Evolutionary conservation across 345 rosid genomes (phyloP), one percentile per base, ranked within the genome.

Genomic region (Excoecaria agallocha): DNA sequence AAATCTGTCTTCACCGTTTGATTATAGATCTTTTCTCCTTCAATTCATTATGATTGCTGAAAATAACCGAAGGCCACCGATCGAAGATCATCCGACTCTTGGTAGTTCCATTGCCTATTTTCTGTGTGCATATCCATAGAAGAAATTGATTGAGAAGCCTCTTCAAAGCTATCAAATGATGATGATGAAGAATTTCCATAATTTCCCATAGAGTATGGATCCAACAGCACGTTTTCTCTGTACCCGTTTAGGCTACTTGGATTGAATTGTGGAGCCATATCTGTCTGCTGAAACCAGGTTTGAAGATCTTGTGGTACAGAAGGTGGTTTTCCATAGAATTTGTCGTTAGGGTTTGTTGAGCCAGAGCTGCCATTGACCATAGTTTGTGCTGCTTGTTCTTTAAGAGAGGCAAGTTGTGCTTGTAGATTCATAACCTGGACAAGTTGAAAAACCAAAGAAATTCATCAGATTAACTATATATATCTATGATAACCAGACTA

Each of bases 341-440:
- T 84, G n/a, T 83, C 83, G 73, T 81, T 88, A 88, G 92, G 91
- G 88, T 86, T 89, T 77, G 82, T 68, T 45, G 84, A 69, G 45
- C 83, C 86, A 82, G 88, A 84, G 79, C 15, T 6, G 10, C 82
- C 80, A 74, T 78, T 73, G 24, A 81, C 25, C 75, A 86, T 77
- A 77, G 66, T 84, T 78, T 90, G 93, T 64, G 87, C 82, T 54
- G 94, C 91, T 80, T 89, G 93, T 75, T 94, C 94, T 83, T 89
- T 90, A 54, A 93, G 88, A 79, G 83, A 88, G 81, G 93, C 91
- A 66, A 93, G 90, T 43, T 93, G 94, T 72, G 93, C 85, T 70
- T 92, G 98, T 71, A 94, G 86, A 88, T 84, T 90, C 74, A 89
- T 91, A 78, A 94, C 94, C 98, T 90, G 79, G 54, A 85, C 72